phyloP scores from a whole-genome alignment of 768 basidiomycete genomes.

The Dentipellis sp. region DNA sequence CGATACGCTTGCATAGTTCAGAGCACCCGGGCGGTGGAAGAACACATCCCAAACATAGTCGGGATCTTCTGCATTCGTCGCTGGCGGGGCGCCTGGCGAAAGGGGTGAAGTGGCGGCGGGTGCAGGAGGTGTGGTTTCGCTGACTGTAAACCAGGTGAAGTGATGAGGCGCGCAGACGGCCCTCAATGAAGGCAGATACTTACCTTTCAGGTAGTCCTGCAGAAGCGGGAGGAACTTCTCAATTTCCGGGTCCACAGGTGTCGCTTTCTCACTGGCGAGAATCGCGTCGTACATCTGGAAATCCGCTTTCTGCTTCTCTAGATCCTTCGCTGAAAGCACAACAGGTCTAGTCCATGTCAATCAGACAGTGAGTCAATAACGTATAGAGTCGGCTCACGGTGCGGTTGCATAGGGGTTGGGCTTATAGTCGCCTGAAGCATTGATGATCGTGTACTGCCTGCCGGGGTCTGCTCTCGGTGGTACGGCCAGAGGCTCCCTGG shows the following conservation, averaged over 20 bases:
- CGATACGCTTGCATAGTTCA: constrained; percentile 44
- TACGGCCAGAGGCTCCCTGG: neutral
- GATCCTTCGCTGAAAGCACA: constrained; percentile 43
- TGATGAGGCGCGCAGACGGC: neutral
- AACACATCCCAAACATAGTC: constrained; percentile 86
- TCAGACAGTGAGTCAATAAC: too few species aligned
- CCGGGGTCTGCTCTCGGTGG: constrained; percentile 7
- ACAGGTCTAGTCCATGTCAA: constrained; percentile 36
- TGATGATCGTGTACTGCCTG: constrained; percentile 11
- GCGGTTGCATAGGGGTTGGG: constrained; percentile 7
- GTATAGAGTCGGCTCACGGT: constrained; percentile 16
- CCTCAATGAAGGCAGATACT: constrained; percentile 14
- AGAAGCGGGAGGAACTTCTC: constrained; percentile 72
- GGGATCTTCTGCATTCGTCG: constrained; percentile 18
- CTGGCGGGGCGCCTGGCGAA: constrained; percentile 1
- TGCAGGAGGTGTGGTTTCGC: constrained; percentile 18
- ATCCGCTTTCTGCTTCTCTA: constrained; percentile 24
- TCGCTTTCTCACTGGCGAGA: constrained; percentile 4
- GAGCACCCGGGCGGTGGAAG: constrained; percentile 55
- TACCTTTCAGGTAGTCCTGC: constrained; percentile 64
- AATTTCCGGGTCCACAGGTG: constrained; percentile 45
- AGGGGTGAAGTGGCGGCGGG: constrained; percentile 8
- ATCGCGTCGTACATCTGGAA: constrained; percentile 73
- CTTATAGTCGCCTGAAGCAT: neutral
- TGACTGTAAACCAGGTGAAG: constrained; percentile 17